Percentiles rank a stretch among this genome's conserved stretches.
Evolutionary conservation across 2,329 filamentous ascomycete genomes (phyloP).

Genomic region (Domatiomyces catenatus): DNA sequence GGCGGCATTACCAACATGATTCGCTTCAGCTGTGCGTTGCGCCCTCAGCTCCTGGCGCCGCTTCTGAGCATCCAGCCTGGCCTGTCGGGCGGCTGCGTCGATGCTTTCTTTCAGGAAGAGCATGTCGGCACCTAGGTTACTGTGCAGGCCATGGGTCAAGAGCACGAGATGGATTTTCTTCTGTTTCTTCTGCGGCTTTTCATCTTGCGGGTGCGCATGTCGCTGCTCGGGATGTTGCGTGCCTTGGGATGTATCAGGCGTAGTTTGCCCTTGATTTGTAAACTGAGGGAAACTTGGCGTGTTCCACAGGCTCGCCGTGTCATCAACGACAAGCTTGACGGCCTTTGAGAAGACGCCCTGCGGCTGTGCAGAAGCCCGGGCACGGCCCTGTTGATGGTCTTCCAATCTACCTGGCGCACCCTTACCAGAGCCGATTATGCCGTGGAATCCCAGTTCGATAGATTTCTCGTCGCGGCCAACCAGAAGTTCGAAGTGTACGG

Average conservation of each 20-base stretch:
- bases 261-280: slow-evolving; percentile 25
- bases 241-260: slow-evolving; percentile 13
- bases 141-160: slow-evolving; percentile 85
- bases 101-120: slow-evolving; percentile 95
- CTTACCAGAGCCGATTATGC: slow-evolving; percentile 37
- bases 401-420: slow-evolving; percentile 53
- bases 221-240: slow-evolving; percentile 11
- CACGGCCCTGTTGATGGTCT: slow-evolving; percentile 55
- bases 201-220: slow-evolving; percentile 10
- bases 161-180: slow-evolving; percentile 84
- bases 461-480: slow-evolving; percentile 77
- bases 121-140: slow-evolving; percentile 93
- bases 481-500: slow-evolving; percentile 74
- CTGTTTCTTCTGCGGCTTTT: slow-evolving; percentile 35
- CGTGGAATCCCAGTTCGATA: slow-evolving; percentile 48
- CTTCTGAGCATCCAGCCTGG: slow-evolving; percentile 51
- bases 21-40: slow-evolving; percentile 22
- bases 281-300: slow-evolving; percentile 65
- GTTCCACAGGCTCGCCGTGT: slow-evolving; percentile 83
- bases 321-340: slow-evolving; percentile 62
- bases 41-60: slow-evolving; percentile 39
- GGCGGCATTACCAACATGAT: slow-evolving; percentile 9
- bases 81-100: slow-evolving; percentile 62
- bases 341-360: slow-evolving; percentile 76
- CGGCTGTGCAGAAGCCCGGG: slow-evolving; percentile 37